These are phyloP conservation scores for Chrysosporium keratinophilum DNA, from an alignment of 2,329 filamentous ascomycete species.

Conservation along the genomic window DNA sequence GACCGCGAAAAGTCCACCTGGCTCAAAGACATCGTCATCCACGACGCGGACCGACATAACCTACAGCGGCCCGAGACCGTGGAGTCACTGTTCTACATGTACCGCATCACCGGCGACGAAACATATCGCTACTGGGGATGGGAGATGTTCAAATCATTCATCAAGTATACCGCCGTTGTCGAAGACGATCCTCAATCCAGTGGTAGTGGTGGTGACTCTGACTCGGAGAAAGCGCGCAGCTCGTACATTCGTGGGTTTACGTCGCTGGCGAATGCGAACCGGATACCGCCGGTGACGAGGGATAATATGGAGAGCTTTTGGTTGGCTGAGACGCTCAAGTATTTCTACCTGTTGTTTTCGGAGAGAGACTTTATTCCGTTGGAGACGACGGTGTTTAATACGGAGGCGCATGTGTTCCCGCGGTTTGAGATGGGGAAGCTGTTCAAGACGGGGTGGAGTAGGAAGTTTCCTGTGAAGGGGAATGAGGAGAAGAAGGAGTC, in stretches of 20 bases:
- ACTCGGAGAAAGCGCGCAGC: neutral
- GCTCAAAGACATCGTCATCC: slow-evolving; percentile 69
- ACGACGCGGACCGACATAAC: slow-evolving; percentile 78
- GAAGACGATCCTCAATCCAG: slow-evolving; percentile 32
- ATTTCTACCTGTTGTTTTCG: slow-evolving; percentile 91
- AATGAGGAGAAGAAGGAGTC: slow-evolving; percentile 16
- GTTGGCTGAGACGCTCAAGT: slow-evolving; percentile 96
- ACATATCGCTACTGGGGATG: slow-evolving; percentile 94
- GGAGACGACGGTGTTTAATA: slow-evolving; percentile 85
- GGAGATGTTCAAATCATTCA: slow-evolving; percentile 93
- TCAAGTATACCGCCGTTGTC: slow-evolving; percentile 69
- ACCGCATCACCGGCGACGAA: slow-evolving; percentile 84
- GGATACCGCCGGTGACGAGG: slow-evolving; percentile 55
- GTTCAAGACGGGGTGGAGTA: slow-evolving; percentile 33
- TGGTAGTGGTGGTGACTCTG: neutral
- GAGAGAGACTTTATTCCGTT: slow-evolving; percentile 71
- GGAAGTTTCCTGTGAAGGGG: slow-evolving; percentile 19
- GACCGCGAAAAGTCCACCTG: slow-evolving; percentile 40
- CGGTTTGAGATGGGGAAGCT: slow-evolving; percentile 61
- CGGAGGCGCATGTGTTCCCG: slow-evolving; percentile 84
- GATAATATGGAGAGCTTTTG: slow-evolving; percentile 99
- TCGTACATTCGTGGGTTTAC: slow-evolving; percentile 55
- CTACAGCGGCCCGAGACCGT: slow-evolving; percentile 91
- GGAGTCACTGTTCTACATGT: slow-evolving; percentile 97
- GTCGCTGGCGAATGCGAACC: slow-evolving; percentile 63